Base-by-base conservation (phyloP, 2,329 filamentous ascomycete species). In the Leptographium procerum region DNA sequence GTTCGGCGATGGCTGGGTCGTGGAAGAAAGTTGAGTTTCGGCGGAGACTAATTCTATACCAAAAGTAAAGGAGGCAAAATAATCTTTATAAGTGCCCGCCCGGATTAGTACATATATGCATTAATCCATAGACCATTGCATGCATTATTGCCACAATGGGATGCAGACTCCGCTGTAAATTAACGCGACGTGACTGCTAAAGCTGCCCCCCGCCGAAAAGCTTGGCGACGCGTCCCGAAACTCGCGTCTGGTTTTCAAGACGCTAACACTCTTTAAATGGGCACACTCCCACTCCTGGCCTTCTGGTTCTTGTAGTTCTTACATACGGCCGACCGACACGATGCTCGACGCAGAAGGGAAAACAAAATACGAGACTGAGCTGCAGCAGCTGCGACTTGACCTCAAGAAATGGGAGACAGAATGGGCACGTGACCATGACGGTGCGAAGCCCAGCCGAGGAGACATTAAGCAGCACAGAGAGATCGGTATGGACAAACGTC, bases 401-500 rank as follows among this genome's bases (percentile, higher is more conserved):
- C 73, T 92, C 53, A 92, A 92, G 71, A 70, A 71, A 63, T 94
- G 88, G 84, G 89, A 94, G 68, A 82, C 76, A 62, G 73, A 80
- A 8, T 92, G 88, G 75, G 79, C 81, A 7, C 73, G 74, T 28
- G 69, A 75, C 19, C 79, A 91, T 66, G 74, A 73, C 34, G 87
- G 88, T 55, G 79, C 77, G 62, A 91, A 90, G 73, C 85, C 88
- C 4, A 75, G 78, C 55, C 80, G 87, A 59, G 80, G 84, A n/a
- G 87, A 90, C 66, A 91, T 92, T 74, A 91, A 89, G 72, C 77
- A 79, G 56, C 84, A 89, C 65, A 77, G 81, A 8, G 78, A 80
- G 0, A 90, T 91, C 65, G 85, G 87, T 89, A 79, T 19, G 31
- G 31, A 43, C 40, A n/a, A 43, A 6, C 40, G n/a, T n/a, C n/a